Percentiles rank a stretch among this genome's conserved stretches.
phyloP scores from a whole-genome alignment of 495 filamentous ascomycete genomes.

The Neurospora terricola region DNA sequence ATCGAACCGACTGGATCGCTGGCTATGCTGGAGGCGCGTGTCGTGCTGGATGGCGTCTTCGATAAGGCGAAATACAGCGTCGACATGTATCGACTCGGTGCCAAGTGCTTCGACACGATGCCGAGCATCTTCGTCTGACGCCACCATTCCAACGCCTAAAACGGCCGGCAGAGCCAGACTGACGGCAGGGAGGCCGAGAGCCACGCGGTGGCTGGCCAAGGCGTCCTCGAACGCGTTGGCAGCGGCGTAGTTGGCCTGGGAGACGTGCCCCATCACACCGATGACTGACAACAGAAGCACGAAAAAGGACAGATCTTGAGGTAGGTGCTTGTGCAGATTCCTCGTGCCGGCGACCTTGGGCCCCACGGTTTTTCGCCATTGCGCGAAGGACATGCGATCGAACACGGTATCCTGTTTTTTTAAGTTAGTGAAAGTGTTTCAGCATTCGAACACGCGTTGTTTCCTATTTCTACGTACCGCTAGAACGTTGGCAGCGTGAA shows the following conservation, averaged over 20 bases:
- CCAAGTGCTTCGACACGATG: no score
- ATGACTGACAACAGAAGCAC: slow-evolving; percentile 41
- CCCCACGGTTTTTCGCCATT: slow-evolving; percentile 2
- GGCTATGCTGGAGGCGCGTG: no score
- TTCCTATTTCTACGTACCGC: not conserved
- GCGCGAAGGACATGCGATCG: not conserved
- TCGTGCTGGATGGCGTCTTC: no score
- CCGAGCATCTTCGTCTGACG: not conserved
- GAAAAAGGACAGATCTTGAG: slow-evolving; percentile 43
- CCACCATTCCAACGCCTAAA: no score
- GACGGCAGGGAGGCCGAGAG: slow-evolving; percentile 2
- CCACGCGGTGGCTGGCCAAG: slow-evolving; percentile 14
- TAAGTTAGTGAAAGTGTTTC: no score
- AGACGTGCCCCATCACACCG: slow-evolving; percentile 34
- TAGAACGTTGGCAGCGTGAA: slow-evolving; percentile 4
- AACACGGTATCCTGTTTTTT: not conserved
- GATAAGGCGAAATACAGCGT: no score
- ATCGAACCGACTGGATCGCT: not conserved
- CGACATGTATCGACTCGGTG: no score
- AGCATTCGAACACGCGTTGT: no score
- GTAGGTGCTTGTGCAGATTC: slow-evolving; percentile 37
- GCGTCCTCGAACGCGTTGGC: slow-evolving; percentile 43
- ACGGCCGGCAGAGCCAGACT: no score
- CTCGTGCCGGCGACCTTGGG: slow-evolving; percentile 34
- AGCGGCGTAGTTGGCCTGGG: slow-evolving; percentile 45